Evolutionary conservation across 1,284 basidiomycete genomes (phyloP).

Genomic region (Acaromyces ingoldii): DNA sequence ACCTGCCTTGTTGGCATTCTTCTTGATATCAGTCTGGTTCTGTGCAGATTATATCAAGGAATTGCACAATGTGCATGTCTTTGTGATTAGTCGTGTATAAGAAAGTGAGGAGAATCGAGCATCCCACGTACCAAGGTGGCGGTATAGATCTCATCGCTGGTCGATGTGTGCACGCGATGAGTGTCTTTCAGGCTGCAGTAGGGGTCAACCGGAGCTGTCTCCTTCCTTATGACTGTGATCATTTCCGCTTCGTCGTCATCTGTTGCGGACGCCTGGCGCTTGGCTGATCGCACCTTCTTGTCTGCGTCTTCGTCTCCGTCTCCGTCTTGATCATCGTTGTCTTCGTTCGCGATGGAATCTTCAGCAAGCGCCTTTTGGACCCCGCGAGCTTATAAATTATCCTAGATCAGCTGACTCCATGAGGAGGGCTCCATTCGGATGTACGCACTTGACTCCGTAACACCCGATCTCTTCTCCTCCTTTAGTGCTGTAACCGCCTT

Average conservation of each 20-base stretch:
- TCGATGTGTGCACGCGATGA: neutral
- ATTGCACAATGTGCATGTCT: neutral
- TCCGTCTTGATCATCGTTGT: neutral
- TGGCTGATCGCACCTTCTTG: neutral
- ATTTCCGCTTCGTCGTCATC: neutral
- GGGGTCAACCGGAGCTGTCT: neutral
- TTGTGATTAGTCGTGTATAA: neutral
- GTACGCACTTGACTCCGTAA: too few relatives aligned
- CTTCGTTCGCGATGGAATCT: neutral
- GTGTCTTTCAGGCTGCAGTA: neutral
- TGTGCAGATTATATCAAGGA: neutral
- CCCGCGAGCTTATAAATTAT: too few relatives aligned
- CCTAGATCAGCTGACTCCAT: too few relatives aligned
- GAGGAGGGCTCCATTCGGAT: too few relatives aligned
- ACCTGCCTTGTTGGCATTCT: neutral
- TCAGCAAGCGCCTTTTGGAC: too few relatives aligned
- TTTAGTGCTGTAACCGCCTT: too few relatives aligned
- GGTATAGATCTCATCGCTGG: neutral
- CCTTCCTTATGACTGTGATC: neutral
- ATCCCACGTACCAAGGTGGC: too few relatives aligned
- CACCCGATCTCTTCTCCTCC: too few relatives aligned
- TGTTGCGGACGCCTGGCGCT: neutral
- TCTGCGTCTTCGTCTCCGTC: neutral
- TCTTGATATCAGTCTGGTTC: neutral
- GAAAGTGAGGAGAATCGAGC: neutral